A percentile compares a stretch with the other conserved stretches of the same genome.
These are phyloP conservation scores for Dioszegia crocea DNA, from an alignment of 768 basidiomycete species.

Conservation along the genomic window DNA sequence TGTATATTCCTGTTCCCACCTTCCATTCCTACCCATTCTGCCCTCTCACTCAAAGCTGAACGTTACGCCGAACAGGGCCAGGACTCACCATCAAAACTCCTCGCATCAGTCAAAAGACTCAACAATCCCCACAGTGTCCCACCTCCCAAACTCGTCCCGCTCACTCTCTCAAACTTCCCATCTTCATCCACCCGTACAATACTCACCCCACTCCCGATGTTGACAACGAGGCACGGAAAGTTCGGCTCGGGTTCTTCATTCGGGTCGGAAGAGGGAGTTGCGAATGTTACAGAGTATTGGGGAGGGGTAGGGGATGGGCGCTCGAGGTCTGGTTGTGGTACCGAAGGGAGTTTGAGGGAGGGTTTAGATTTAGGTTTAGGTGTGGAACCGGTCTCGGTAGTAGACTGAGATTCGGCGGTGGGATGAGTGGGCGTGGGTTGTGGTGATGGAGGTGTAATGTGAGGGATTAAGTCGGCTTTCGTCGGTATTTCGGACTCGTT, in stretches of 20 bases:
- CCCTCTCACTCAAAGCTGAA: too few species aligned
- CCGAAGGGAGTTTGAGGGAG: not conserved
- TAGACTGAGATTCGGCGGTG: not conserved
- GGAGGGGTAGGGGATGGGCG: conserved; percentile 90
- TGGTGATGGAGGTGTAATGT: too few species aligned
- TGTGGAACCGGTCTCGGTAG: not conserved
- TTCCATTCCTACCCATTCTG: too few species aligned
- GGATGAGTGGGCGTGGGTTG: not conserved
- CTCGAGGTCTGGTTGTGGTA: conserved; percentile 55
- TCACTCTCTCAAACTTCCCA: conserved; percentile 91
- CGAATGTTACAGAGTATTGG: conserved; percentile 80
- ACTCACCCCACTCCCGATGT: conserved; percentile 96
- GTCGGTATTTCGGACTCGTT: too few species aligned
- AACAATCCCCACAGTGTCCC: conserved; percentile 96
- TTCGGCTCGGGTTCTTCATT: conserved; percentile 63
- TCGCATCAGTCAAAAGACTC: conserved; percentile 90
- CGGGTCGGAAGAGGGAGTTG: conserved; percentile 51
- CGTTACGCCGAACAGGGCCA: not conserved
- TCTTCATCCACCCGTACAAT: conserved; percentile 96
- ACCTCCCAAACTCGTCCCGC: conserved; percentile 93
- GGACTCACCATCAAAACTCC: conserved; percentile 84
- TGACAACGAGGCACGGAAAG: conserved; percentile 91
- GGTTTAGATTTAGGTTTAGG: not conserved
- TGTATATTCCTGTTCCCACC: too few species aligned
- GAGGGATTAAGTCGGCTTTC: too few species aligned